phyloP scores from a whole-genome alignment of 1,284 basidiomycete species.

The Schizopora paradoxa region DNA sequence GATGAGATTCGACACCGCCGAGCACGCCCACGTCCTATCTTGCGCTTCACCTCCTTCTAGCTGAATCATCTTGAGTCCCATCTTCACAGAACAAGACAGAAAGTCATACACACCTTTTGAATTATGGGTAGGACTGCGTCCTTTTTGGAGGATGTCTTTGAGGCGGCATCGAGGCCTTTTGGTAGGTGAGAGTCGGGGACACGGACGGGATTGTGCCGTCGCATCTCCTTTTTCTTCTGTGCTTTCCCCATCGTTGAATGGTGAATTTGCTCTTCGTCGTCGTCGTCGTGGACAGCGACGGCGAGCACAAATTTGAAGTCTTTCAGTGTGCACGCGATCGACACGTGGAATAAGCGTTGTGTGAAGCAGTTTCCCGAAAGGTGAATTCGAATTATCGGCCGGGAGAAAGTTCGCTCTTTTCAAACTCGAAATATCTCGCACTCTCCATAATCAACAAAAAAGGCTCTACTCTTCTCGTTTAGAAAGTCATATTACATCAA shows the following conservation, averaged over 20 bases:
- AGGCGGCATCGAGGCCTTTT: constrained; percentile 66
- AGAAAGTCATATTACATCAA: too few relatives aligned
- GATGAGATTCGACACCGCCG: constrained; percentile 85
- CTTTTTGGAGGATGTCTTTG: constrained; percentile 66
- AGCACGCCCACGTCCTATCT: constrained; percentile 90
- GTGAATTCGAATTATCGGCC: too few relatives aligned
- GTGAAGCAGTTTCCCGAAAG: too few relatives aligned
- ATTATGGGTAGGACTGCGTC: constrained; percentile 81
- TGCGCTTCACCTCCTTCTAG: constrained; percentile 68
- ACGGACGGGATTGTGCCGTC: constrained; percentile 85
- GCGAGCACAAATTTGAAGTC: neutral
- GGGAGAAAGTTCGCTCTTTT: too few relatives aligned
- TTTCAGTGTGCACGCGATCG: too few relatives aligned
- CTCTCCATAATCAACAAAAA: too few relatives aligned
- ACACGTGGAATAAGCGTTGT: too few relatives aligned
- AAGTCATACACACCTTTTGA: constrained; percentile 58
- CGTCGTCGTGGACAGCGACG: neutral
- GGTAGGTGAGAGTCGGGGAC: constrained; percentile 88
- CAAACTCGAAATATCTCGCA: too few relatives aligned
- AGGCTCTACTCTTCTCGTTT: too few relatives aligned
- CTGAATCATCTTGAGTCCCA: constrained; percentile 33
- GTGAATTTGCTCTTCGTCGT: neutral
- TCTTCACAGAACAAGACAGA: neutral
- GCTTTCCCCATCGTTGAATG: constrained; percentile 74
- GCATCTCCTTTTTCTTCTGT: constrained; percentile 74